These are phyloP conservation scores for Cordyceps farinosa DNA, from an alignment of 2,329 filamentous ascomycete species.

Conservation along the genomic window DNA sequence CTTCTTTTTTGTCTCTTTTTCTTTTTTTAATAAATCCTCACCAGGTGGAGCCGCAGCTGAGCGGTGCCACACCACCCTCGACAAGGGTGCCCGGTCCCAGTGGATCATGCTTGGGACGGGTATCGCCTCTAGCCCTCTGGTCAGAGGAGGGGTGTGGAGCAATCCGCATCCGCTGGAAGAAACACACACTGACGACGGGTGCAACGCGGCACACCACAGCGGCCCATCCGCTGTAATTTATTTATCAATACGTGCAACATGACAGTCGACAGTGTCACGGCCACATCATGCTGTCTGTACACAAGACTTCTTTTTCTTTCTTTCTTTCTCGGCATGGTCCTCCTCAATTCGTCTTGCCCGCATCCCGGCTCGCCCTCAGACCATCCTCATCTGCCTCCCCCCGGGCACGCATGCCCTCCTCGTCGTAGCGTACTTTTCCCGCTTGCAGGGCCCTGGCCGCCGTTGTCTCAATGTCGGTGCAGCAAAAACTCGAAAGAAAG, in stretches of 20 bases:
- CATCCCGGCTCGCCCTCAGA: background rate
- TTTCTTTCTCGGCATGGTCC: no score
- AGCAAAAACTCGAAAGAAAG: background rate
- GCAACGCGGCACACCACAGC: background rate
- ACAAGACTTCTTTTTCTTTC: no score
- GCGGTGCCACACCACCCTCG: background rate
- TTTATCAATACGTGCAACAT: background rate
- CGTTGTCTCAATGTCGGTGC: conserved; percentile 7
- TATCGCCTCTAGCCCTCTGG: background rate
- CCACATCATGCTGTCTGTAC: background rate
- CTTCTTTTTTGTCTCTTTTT: background rate
- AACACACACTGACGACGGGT: background rate
- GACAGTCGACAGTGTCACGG: background rate
- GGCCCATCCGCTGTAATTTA: background rate
- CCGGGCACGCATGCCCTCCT: conserved; percentile 5
- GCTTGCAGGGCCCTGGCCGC: background rate
- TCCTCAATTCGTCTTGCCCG: background rate
- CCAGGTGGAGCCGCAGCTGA: background rate
- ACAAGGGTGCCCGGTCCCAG: background rate
- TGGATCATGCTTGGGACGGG: conserved; percentile 13
- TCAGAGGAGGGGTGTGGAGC: background rate
- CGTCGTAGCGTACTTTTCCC: conserved; percentile 12
- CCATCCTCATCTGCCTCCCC: background rate
- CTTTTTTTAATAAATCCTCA: background rate
- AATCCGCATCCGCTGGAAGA: background rate